Evolutionary conservation across 176 grass and related monocot genomes (phyloP).

Genomic region (barley (Hordeum vulgare)): DNA sequence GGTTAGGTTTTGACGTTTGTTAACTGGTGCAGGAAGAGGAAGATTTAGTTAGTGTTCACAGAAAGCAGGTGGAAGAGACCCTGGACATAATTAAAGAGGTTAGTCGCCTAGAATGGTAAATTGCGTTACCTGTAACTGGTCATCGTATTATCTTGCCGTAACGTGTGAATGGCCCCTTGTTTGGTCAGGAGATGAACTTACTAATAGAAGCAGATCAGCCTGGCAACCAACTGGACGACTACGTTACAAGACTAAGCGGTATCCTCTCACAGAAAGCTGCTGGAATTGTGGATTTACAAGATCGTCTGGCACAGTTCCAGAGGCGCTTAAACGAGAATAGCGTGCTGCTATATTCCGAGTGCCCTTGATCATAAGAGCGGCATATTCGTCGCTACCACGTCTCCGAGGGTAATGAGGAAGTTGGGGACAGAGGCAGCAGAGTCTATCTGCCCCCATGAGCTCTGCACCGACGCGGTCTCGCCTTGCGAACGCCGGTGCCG

Average conservation of each 20-base stretch:
- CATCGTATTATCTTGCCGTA: constrained; percentile 3
- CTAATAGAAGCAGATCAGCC: constrained; percentile 76
- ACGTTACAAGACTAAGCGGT: constrained; percentile 55
- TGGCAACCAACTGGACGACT: constrained; percentile 78
- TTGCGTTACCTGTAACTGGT: neutral
- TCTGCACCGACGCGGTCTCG: neutral
- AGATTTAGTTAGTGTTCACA: constrained; percentile 74
- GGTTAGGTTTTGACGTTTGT: neutral
- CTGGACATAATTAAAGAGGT: constrained; percentile 85
- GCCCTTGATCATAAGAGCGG: constrained; percentile 32
- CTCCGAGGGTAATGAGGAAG: constrained; percentile 5
- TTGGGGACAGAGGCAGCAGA: neutral
- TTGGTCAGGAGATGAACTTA: constrained; percentile 81
- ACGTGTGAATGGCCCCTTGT: constrained; percentile 12
- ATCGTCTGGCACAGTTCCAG: constrained; percentile 73
- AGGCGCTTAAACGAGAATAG: constrained; percentile 63
- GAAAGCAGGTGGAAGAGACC: constrained; percentile 91
- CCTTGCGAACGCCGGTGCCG: neutral
- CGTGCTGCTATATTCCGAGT: constrained; percentile 56
- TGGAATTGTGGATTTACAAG: constrained; percentile 67
- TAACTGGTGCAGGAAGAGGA: constrained; percentile 74
- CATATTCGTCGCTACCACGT: neutral
- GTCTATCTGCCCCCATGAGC: neutral
- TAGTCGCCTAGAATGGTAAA: neutral
- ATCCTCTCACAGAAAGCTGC: constrained; percentile 87